phyloP scores from a whole-genome alignment of 441 rosid species.

The Adansonia madagascariensis region DNA sequence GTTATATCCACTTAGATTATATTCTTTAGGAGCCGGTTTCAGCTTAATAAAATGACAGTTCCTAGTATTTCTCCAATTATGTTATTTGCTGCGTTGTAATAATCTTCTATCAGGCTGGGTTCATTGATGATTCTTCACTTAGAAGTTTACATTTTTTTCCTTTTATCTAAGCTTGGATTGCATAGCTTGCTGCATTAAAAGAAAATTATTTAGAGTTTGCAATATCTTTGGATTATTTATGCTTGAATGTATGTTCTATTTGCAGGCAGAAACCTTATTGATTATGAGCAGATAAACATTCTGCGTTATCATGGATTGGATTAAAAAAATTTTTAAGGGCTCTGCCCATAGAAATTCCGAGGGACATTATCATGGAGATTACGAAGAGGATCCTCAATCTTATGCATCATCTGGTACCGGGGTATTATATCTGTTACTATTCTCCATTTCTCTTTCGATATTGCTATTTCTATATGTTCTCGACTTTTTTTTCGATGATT shows the following conservation, averaged over 20 bases:
- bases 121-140: background rate
- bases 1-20: slow-evolving; percentile 15
- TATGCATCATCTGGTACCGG: slow-evolving; percentile 66
- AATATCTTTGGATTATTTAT: slow-evolving; percentile 13
- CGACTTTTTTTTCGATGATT: background rate
- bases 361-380: slow-evolving; percentile 51
- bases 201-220: background rate
- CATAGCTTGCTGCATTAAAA: background rate
- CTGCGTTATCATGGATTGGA: slow-evolving; percentile 68
- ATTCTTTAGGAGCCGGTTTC: background rate
- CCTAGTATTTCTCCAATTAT: background rate
- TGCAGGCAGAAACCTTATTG: slow-evolving; percentile 50
- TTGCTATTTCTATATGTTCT: background rate
- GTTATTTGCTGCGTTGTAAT: background rate
- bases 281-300: slow-evolving; percentile 54
- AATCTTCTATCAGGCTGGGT: background rate
- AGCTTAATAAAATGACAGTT: background rate
- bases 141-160: background rate
- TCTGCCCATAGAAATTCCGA: slow-evolving; percentile 56
- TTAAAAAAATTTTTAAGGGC: slow-evolving; percentile 83
- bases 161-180: background rate
- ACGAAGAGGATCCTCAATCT: slow-evolving; percentile 44
- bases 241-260: slow-evolving; percentile 20
- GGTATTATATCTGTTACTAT: slow-evolving; percentile 42
- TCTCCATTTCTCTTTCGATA: slow-evolving; percentile 9